Percentiles rank a stretch among this genome's conserved stretches.
Conservation (phyloP, 1,284 basidiomycete genomes). For the Tetrapyrgos nigripes region DNA sequence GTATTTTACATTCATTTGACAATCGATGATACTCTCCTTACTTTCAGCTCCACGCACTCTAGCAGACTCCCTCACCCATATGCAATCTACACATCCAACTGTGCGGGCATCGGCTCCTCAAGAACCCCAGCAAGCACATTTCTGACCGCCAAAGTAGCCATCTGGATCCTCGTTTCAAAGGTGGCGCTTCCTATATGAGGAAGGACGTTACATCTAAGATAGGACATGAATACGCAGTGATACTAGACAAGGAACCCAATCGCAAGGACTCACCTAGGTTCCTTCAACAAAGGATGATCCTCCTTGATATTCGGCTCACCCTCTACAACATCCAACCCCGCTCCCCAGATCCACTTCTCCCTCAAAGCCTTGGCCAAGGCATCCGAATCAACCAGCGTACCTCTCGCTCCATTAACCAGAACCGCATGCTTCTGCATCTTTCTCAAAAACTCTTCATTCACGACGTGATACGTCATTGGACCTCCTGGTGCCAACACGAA, state of each 20-base stretch:
- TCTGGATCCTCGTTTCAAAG: slow-evolving; percentile 81
- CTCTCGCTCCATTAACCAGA: slow-evolving; percentile 83
- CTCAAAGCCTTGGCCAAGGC: slow-evolving; percentile 85
- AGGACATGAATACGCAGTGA: not conserved
- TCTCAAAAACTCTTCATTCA: slow-evolving; percentile 75
- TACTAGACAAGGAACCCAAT: too few species aligned
- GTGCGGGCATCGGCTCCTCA: slow-evolving; percentile 60
- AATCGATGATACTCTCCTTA: too few species aligned
- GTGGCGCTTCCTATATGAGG: slow-evolving; percentile 95
- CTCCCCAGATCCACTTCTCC: slow-evolving; percentile 86
- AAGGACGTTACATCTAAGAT: slow-evolving; percentile 72
- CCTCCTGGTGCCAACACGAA: slow-evolving; percentile 88
- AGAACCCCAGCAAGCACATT: slow-evolving; percentile 62
- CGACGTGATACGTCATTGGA: slow-evolving; percentile 71
- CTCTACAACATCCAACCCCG: slow-evolving; percentile 93
- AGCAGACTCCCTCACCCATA: too few species aligned
- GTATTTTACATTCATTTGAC: too few species aligned
- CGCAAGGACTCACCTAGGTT: slow-evolving; percentile 63
- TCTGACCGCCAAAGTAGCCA: slow-evolving; percentile 77
- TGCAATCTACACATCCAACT: slow-evolving; percentile 53
- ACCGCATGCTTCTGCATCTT: slow-evolving; percentile 88
- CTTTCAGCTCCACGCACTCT: too few species aligned
- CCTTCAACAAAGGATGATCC: slow-evolving; percentile 83
- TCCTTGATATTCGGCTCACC: slow-evolving; percentile 83
- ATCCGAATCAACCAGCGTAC: slow-evolving; percentile 87